Evolutionary conservation across 768 basidiomycete genomes (phyloP).

Genomic region (Clitopilus passeckerianus): DNA sequence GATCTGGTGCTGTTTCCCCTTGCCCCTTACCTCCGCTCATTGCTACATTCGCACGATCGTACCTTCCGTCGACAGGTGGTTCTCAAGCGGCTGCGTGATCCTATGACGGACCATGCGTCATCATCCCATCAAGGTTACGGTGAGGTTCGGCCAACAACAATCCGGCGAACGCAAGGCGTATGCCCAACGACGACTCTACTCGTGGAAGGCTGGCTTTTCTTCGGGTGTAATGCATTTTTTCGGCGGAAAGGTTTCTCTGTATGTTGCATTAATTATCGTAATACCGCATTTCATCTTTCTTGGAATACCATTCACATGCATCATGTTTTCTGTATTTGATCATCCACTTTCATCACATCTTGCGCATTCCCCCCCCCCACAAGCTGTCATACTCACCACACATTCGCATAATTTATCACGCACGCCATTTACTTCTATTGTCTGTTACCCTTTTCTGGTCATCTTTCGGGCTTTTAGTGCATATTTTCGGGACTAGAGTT

Average conservation of each 20-base stretch:
- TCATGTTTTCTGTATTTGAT: not conserved
- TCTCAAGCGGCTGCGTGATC: constrained; percentile 64
- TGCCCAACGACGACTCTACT: not conserved
- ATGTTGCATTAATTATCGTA: not conserved
- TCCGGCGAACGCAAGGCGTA: not conserved
- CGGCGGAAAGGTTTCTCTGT: not conserved
- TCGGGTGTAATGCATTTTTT: not conserved
- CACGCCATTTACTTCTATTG: not conserved
- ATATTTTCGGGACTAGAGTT: not conserved
- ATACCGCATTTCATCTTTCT: not conserved
- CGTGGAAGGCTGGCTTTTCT: not conserved
- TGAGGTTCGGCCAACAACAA: no score
- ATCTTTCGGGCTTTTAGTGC: not conserved
- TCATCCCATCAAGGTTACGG: not conserved
- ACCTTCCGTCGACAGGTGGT: constrained; percentile 51
- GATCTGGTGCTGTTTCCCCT: constrained; percentile 4
- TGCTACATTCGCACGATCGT: not conserved
- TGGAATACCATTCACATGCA: not conserved
- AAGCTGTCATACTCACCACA: not conserved
- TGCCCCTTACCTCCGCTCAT: constrained; percentile 4
- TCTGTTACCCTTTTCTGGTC: not conserved
- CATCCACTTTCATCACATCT: not conserved
- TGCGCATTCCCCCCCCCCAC: not conserved
- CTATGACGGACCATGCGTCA: constrained; percentile 16
- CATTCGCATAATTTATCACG: not conserved